These are phyloP conservation scores for Maudiozyma serrabonitensis DNA, from an alignment of 805 yeast genomes.

Conservation along the genomic window DNA sequence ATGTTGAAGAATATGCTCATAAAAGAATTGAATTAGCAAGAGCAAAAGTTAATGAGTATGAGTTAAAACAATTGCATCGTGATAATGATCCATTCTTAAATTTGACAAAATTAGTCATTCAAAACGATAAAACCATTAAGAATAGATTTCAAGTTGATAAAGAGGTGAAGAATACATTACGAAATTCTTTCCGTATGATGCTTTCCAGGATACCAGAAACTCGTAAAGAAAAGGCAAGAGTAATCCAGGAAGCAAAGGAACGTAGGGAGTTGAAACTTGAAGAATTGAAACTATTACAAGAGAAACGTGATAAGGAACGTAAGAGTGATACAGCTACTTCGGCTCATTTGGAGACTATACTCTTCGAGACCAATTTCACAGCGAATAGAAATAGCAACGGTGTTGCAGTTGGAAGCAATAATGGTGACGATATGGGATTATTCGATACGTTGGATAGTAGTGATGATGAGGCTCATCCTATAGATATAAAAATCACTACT, in stretches of 20 bases:
- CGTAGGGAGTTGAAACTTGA: slow-evolving; percentile 25
- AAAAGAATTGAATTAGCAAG: slow-evolving; percentile 34
- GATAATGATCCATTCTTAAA: slow-evolving; percentile 23
- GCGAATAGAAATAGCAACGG: not conserved
- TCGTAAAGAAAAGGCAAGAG: slow-evolving; percentile 13
- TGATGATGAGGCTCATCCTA: slow-evolving; percentile 19
- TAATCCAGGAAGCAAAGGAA: slow-evolving; percentile 25
- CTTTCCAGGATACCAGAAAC: slow-evolving; percentile 10
- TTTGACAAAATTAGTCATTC: slow-evolving; percentile 6
- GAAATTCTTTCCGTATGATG: slow-evolving; percentile 13
- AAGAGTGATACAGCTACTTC: slow-evolving; percentile 10
- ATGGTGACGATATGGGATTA: slow-evolving; percentile 23
- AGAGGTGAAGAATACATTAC: slow-evolving; percentile 6
- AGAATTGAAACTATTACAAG: slow-evolving; percentile 28
- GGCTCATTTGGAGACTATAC: slow-evolving; percentile 1
- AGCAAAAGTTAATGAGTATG: slow-evolving; percentile 25
- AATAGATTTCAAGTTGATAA: slow-evolving; percentile 2
- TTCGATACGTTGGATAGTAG: slow-evolving; percentile 27
- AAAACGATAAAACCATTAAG: not conserved
- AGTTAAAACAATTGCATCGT: slow-evolving; percentile 12
- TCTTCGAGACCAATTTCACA: slow-evolving; percentile 4
- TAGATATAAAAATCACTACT: not conserved
- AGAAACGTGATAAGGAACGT: slow-evolving; percentile 22
- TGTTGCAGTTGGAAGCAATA: slow-evolving; percentile 12
- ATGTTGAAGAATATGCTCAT: slow-evolving; percentile 48